Evolutionary conservation across 306 rosid genomes (phyloP).

Genomic region (Cicer bijugum): DNA sequence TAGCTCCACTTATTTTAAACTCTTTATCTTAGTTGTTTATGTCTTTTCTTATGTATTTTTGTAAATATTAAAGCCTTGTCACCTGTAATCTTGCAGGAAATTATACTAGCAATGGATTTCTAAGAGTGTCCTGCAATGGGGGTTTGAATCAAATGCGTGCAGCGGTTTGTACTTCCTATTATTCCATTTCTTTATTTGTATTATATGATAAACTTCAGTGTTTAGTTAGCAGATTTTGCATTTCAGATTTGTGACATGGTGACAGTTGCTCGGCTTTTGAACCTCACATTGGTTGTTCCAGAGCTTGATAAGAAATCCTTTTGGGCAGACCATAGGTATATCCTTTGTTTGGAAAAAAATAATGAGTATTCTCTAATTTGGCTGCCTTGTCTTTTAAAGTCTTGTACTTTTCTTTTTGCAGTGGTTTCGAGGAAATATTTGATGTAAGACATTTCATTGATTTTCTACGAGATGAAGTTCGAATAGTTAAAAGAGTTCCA

Average conservation of each 20-base stretch:
- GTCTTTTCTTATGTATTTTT: slow-evolving; percentile 32
- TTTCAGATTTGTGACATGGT: slow-evolving; percentile 99
- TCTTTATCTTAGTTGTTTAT: slow-evolving; percentile 24
- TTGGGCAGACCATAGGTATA: slow-evolving; percentile 97
- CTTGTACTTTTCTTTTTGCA: slow-evolving; percentile 52
- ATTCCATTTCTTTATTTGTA: slow-evolving; percentile 29
- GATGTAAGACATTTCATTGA: slow-evolving; percentile 84
- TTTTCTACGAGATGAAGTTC: slow-evolving; percentile 90
- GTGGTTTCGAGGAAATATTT: slow-evolving; percentile 91
- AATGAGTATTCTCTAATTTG: slow-evolving; percentile 38
- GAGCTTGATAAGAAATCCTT: slow-evolving; percentile 96
- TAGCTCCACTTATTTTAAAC: slow-evolving; percentile 14
- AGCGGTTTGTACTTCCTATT: slow-evolving; percentile 71
- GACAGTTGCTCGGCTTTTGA: slow-evolving; percentile 88
- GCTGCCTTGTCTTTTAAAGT: slow-evolving; percentile 43
- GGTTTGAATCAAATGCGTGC: slow-evolving; percentile 99
- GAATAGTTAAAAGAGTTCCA: slow-evolving; percentile 88
- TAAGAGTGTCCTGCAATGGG: slow-evolving; percentile 95
- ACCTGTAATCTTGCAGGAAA: slow-evolving; percentile 68
- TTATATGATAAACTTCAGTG: slow-evolving; percentile 36
- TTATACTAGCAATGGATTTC: slow-evolving; percentile 95
- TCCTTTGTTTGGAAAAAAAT: slow-evolving; percentile 38
- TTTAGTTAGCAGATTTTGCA: slow-evolving; percentile 45
- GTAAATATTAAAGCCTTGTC: slow-evolving; percentile 17
- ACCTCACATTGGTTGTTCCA: slow-evolving; percentile 97